Percentiles rank a stretch among this genome's conserved stretches.
These are phyloP conservation scores for Pleurostoma richardsiae DNA, from an alignment of 2,329 filamentous ascomycete genomes.

Conservation along the genomic window DNA sequence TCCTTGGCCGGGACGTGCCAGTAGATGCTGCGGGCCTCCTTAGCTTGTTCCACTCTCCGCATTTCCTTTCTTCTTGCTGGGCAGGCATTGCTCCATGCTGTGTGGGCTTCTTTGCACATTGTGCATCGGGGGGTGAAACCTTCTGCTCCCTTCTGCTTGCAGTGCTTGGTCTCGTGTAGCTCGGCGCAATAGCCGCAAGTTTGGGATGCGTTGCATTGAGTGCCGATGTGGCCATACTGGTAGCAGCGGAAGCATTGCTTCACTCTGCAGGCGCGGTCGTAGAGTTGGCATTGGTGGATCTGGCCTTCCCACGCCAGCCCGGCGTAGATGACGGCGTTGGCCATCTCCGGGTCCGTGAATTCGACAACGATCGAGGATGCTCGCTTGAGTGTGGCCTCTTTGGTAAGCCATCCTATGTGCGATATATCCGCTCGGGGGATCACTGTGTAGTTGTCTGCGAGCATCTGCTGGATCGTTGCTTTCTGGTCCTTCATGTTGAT, in stretches of 20 bases:
- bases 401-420: slow-evolving; percentile 18
- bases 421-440: slow-evolving; percentile 16
- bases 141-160: slow-evolving; percentile 11
- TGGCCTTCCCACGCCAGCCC: slow-evolving; percentile 14
- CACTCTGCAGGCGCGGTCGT: slow-evolving; percentile 17
- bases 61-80: slow-evolving; percentile 16
- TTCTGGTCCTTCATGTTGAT: slow-evolving; percentile 19
- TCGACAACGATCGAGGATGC: slow-evolving; percentile 18
- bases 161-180: slow-evolving; percentile 15
- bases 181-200: slow-evolving; percentile 17
- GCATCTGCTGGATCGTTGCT: slow-evolving; percentile 16
- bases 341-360: slow-evolving; percentile 16
- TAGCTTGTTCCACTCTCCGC: slow-evolving; percentile 12
- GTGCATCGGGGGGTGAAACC: slow-evolving; percentile 14
- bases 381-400: slow-evolving; percentile 11
- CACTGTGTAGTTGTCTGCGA: slow-evolving; percentile 18
- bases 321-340: slow-evolving; percentile 16
- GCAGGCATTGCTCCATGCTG: slow-evolving; percentile 18
- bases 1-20: slow-evolving; percentile 9
- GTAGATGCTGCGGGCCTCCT: slow-evolving; percentile 12
- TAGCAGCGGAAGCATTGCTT: slow-evolving; percentile 19
- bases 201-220: slow-evolving; percentile 14
- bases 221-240: slow-evolving; percentile 16
- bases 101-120: slow-evolving; percentile 17
- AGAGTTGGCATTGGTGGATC: slow-evolving; percentile 15